Evolutionary conservation across 1,139 yeast genomes (phyloP), one percentile per base, ranked within the genome.

Genomic region (Pneumocystis jirovecii): DNA sequence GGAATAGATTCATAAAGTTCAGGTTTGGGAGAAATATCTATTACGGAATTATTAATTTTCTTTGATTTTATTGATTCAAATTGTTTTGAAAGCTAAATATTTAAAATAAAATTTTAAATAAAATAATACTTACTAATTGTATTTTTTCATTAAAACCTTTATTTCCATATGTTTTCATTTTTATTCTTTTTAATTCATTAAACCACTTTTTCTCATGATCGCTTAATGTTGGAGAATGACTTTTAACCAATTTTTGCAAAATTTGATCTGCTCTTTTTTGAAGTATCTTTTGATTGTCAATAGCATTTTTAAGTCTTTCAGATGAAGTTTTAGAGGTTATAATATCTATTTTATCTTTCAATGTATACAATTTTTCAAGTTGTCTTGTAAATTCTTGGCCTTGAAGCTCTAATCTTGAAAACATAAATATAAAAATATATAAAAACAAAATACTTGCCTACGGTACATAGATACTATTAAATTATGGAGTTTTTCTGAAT

Each of bases 141-240:
- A 61, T 50, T 37, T 61, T 50, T 61, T 44, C 56, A 21, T 39
- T 42, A 61, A 40, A 61, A 12, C 63, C 63, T 17, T 17, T 37
- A 19, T 25, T 61, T n/a, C 67, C 67, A n/a, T 37, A 31, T n/a
- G 65, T 39, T 17, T 44, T 57, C 21, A 29, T 34, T 21, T 71
- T 68, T 50, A 73, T 67, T 19, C 74, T 72, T 63, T 74, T 75
- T n/a, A 81, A 72, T 68, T 80, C 83, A 31, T 72, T 74, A 69
- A 79, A 77, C 82, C 83, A 81, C 45, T 71, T 72, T 67, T 74
- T 72, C 68, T 82, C 85, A 17, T 76, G 72, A 1, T 73, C 73
- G 62, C 78, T 76, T 37, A 80, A 70, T 1, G 77, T 74, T n/a
- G 74, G 66, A 15, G 74, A 72, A 44, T 72, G 69, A 40, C 67